Percentiles rank a stretch among this genome's conserved stretches.
Evolutionary conservation across 2,329 filamentous ascomycete genomes (phyloP).

Genomic region (Sporothrix phasma): DNA sequence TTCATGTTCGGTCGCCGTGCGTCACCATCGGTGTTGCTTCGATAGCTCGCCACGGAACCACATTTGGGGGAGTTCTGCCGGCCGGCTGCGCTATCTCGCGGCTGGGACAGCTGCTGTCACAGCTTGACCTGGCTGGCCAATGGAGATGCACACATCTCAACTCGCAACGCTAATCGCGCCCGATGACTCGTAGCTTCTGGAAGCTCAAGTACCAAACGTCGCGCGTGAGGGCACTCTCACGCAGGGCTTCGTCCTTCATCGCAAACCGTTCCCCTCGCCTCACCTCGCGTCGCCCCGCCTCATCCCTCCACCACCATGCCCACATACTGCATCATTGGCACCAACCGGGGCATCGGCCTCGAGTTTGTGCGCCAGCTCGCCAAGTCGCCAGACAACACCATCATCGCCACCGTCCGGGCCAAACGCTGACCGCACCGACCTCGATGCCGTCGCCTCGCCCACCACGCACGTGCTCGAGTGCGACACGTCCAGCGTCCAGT

Average conservation of each 20-base stretch:
- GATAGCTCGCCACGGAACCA: neutral
- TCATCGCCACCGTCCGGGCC: constrained; percentile 24
- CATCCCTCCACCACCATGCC: constrained; percentile 21
- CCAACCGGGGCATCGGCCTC: constrained; percentile 26
- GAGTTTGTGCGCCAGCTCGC: constrained; percentile 26
- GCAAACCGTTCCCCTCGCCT: neutral
- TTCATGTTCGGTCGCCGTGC: neutral
- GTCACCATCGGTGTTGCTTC: too few relatives aligned
- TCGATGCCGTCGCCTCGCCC: constrained; percentile 20
- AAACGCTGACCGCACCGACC: constrained; percentile 23
- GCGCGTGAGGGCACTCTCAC: too few relatives aligned
- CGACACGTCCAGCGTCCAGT: constrained; percentile 25
- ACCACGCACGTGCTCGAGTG: constrained; percentile 25
- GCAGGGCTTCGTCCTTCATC: neutral
- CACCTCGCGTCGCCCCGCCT: neutral
- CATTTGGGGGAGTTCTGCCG: neutral
- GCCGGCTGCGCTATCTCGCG: neutral
- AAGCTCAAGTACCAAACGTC: neutral
- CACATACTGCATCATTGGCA: constrained; percentile 26
- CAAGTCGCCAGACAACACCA: constrained; percentile 20
- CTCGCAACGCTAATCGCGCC: neutral
- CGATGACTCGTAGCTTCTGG: neutral
- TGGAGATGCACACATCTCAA: neutral
- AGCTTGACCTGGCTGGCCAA: neutral
- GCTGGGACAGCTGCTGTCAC: neutral